phyloP scores from a whole-genome alignment of 176 grass and related monocot species.

The Musa itinerans region DNA sequence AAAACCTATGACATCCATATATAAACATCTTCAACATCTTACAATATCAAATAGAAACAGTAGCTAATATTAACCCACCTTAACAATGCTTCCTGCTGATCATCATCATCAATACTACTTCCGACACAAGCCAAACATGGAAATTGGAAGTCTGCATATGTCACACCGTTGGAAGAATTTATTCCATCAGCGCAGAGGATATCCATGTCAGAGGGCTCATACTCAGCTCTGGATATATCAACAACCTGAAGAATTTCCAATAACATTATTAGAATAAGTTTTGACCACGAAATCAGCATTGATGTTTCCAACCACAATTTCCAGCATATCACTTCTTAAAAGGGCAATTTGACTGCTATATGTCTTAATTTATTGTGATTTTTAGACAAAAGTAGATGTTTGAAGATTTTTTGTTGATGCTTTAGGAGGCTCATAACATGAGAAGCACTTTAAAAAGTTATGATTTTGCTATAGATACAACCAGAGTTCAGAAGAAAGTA shows the following conservation, averaged over 20 bases:
- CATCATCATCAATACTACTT: constrained; percentile 38
- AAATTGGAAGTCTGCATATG: constrained; percentile 66
- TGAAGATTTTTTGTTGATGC: background rate
- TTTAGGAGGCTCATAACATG: no score
- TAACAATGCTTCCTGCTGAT: constrained; percentile 63
- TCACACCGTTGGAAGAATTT: constrained; percentile 65
- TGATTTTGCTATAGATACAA: no score
- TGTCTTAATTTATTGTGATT: no score
- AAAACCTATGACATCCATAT: background rate
- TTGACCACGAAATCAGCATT: background rate
- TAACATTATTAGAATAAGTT: background rate
- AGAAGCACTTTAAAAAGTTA: no score
- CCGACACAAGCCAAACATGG: constrained; percentile 39
- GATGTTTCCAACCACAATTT: background rate
- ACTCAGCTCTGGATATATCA: constrained; percentile 80
- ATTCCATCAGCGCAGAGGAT: constrained; percentile 72
- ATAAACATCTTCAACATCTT: background rate
- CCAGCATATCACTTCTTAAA: no score
- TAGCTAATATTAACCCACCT: constrained; percentile 43
- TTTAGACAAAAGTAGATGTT: no score
- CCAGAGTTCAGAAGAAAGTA: background rate
- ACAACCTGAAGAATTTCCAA: constrained; percentile 51
- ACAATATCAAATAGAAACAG: constrained; percentile 9
- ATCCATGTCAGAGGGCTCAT: constrained; percentile 76
- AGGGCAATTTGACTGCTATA: no score